These are phyloP conservation scores for Penicillium sp. DNA, from an alignment of 2,329 filamentous ascomycete species.

Conservation along the genomic window DNA sequence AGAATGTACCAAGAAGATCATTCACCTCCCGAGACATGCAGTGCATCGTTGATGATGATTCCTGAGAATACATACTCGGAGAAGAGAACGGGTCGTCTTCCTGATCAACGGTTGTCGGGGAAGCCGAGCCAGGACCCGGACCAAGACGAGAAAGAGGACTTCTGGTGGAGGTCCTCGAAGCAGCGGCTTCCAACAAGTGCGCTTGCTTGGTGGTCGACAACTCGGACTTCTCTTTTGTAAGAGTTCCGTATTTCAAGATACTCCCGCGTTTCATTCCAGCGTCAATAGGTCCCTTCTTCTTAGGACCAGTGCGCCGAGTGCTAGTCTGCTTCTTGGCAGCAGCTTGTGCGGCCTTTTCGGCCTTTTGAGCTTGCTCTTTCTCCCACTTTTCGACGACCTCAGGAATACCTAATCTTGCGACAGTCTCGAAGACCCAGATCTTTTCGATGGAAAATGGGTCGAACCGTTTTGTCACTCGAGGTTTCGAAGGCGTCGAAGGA, in stretches of 20 bases:
- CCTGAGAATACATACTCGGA: constrained; percentile 20
- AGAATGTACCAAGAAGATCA: constrained; percentile 27
- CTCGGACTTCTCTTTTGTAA: constrained; percentile 37
- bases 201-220: constrained; percentile 30
- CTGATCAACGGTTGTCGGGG: constrained; percentile 10
- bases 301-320: constrained; percentile 29
- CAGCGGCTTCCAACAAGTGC: constrained; percentile 32
- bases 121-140: neutral
- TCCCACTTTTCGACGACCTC: constrained; percentile 66
- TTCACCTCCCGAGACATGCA: constrained; percentile 21
- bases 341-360: constrained; percentile 20
- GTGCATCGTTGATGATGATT: constrained; percentile 3
- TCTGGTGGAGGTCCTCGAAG: constrained; percentile 18
- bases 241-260: constrained; percentile 42
- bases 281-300: constrained; percentile 41
- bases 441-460: constrained; percentile 66
- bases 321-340: constrained; percentile 31
- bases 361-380: constrained; percentile 35
- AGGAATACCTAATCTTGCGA: constrained; percentile 65
- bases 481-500: constrained; percentile 26
- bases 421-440: constrained; percentile 66
- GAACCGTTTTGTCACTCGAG: constrained; percentile 44
- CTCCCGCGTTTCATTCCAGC: constrained; percentile 43
- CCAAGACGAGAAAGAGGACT: constrained; percentile 11
- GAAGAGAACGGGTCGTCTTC: constrained; percentile 11